Conservation (phyloP, 1,284 basidiomycete species). For the Cutaneotrichosporon curvatum region DNA sequence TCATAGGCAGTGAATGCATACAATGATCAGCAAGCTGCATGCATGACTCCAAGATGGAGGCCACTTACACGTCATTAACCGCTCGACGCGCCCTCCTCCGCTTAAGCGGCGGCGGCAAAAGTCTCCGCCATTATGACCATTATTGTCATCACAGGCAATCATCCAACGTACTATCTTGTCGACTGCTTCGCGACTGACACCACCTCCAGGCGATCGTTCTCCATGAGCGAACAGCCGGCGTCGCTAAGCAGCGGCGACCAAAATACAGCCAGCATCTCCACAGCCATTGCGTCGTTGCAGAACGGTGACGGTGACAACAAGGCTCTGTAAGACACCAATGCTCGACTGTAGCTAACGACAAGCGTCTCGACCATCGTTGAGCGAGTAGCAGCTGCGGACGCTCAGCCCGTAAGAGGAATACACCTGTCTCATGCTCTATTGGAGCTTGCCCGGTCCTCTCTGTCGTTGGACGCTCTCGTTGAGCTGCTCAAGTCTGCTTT, state of each 20-base stretch:
- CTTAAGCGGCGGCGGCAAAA: no score
- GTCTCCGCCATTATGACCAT: no score
- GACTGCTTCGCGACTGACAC: no score
- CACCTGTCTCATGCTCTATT: slow-evolving; percentile 1
- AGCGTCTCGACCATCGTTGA: background rate
- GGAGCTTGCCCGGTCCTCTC: background rate
- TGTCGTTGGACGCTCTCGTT: background rate
- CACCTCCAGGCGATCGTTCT: no score
- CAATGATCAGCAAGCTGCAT: no score
- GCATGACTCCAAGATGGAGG: no score
- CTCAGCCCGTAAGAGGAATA: background rate
- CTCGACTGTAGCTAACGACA: background rate
- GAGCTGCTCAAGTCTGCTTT: background rate
- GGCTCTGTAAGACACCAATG: background rate
- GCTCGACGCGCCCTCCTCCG: no score
- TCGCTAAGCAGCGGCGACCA: background rate
- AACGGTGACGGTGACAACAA: background rate
- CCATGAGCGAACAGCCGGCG: slow-evolving; percentile 1
- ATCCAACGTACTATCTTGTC: no score
- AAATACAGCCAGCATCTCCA: background rate
- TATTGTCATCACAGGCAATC: no score
- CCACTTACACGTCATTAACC: no score
- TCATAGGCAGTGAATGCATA: no score
- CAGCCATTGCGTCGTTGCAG: slow-evolving; percentile 3
- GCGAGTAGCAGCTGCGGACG: background rate